These are phyloP conservation scores for Biscogniauxia marginata DNA, from an alignment of 2,329 filamentous ascomycete species.

Conservation along the genomic window DNA sequence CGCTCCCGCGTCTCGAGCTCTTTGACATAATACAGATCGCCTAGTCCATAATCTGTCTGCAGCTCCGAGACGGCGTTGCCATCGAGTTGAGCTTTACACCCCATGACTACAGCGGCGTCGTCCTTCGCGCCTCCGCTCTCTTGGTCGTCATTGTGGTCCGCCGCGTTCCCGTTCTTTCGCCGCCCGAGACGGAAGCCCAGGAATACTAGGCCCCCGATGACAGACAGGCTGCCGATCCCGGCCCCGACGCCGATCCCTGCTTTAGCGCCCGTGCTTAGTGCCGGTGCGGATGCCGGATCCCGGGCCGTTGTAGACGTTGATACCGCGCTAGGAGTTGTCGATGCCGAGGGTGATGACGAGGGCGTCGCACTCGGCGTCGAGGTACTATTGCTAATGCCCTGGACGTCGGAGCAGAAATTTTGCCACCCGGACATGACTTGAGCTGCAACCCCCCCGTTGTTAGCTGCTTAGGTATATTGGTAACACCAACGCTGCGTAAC, in stretches of 20 bases:
- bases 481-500: background rate
- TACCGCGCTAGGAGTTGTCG: background rate
- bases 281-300: background rate
- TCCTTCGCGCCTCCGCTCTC: background rate
- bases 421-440: conserved; percentile 9
- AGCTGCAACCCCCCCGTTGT: conserved; percentile 4
- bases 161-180: background rate
- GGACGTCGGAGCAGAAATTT: conserved; percentile 4
- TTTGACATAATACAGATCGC: conserved; percentile 8
- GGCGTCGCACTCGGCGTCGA: background rate
- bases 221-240: conserved; percentile 3
- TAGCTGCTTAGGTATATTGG: background rate
- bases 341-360: too few relatives aligned
- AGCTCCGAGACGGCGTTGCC: conserved; percentile 14
- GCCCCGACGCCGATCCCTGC: conserved; percentile 16
- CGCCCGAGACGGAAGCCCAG: conserved; percentile 10
- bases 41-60: conserved; percentile 7
- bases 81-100: conserved; percentile 8
- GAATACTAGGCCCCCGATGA: conserved; percentile 9
- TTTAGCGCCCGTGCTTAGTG: conserved; percentile 8
- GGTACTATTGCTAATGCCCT: background rate
- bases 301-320: background rate
- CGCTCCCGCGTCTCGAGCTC: conserved; percentile 14
- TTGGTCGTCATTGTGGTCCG: background rate
- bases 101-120: background rate